These are phyloP conservation scores for Penicillium pulvis DNA, from an alignment of 495 filamentous ascomycete genomes.

Conservation along the genomic window DNA sequence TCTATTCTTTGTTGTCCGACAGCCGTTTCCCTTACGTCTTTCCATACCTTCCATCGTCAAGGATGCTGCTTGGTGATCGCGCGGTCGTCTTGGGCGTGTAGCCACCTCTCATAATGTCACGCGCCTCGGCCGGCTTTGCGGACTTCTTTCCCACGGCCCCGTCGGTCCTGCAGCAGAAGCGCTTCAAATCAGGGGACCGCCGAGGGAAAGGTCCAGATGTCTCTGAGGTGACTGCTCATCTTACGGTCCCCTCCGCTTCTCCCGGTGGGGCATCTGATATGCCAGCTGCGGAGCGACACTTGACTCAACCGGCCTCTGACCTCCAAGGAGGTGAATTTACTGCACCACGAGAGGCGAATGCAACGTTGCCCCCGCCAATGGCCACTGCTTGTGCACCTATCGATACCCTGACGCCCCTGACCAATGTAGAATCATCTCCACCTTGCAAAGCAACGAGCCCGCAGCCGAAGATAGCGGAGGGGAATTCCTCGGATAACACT, in stretches of 20 bases:
- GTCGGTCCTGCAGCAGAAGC: constrained; percentile 60
- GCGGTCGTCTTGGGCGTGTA: constrained; percentile 44
- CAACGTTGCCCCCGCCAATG: constrained; percentile 4
- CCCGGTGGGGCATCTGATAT: constrained; percentile 21
- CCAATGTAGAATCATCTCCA: constrained; percentile 74
- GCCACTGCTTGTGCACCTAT: constrained; percentile 52
- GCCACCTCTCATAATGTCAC: constrained; percentile 68
- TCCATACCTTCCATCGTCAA: constrained; percentile 32
- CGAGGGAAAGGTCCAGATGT: constrained; percentile 27
- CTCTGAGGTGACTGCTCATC: constrained; percentile 10
- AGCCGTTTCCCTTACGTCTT: constrained; percentile 25
- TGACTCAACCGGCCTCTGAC: constrained; percentile 17
- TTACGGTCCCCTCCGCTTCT: constrained; percentile 17
- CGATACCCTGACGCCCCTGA: constrained; percentile 73
- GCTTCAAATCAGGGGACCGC: constrained; percentile 46
- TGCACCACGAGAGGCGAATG: constrained; percentile 58
- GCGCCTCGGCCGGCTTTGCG: constrained; percentile 80
- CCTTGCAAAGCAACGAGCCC: constrained; percentile 59
- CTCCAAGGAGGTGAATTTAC: constrained; percentile 64
- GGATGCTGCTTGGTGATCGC: constrained; percentile 46
- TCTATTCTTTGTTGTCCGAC: background rate
- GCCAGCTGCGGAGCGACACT: constrained; percentile 11
- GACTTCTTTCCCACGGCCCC: constrained; percentile 90
- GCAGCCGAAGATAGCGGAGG: constrained; percentile 37
- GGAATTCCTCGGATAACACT: constrained; percentile 21